Base-by-base conservation (phyloP, 768 basidiomycete genomes). In the Trametes maxima region DNA sequence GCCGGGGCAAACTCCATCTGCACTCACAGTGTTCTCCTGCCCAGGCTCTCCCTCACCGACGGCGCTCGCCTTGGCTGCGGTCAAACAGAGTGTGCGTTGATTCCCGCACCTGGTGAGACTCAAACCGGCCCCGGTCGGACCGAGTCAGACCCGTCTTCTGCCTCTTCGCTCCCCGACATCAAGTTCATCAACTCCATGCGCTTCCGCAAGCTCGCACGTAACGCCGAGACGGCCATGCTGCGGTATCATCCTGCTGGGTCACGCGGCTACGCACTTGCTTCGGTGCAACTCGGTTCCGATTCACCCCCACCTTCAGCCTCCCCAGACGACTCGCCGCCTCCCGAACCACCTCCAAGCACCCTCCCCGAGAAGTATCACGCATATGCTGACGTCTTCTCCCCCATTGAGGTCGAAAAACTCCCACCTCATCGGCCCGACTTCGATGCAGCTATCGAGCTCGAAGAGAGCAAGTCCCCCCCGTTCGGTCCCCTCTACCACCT, bases 361-460 rank as follows among this genome's bases (percentile, higher is more conserved):
- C 24, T 53, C 39, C 52, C 52, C 37, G 52, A 60, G 21, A 60
- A 60, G 47, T 78, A 66, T 60, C 72, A 51, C 62, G 55, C 70
- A 6, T 76, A 65, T 48, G 59, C 66, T 48, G 64, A 61, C 25
- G 70, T 74, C 8, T 77, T 78, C 55, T 63, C 62, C 4, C 57
- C 67, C 3, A 39, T 44, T 5, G 59, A 70, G 17, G 70, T 72
- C 5, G 65, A 74, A 22, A 66, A 67, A 17, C 72, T 80, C 5
- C 75, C 77, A 5, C 68, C 65, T 16, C 74, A 75, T 60, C 65
- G 69, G 3, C 64, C 66, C 1, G 37, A 47, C 16, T 79, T 74
- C 67, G 78, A 80, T 54, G 68, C 73, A 25, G 63, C 65, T 12
- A 79, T 79, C 47, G 66, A 78, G 25, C 62, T 78, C 2, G 70